Evolutionary conservation across 208 protist species (phyloP).

Genomic region (Wallacemonas sp.): DNA sequence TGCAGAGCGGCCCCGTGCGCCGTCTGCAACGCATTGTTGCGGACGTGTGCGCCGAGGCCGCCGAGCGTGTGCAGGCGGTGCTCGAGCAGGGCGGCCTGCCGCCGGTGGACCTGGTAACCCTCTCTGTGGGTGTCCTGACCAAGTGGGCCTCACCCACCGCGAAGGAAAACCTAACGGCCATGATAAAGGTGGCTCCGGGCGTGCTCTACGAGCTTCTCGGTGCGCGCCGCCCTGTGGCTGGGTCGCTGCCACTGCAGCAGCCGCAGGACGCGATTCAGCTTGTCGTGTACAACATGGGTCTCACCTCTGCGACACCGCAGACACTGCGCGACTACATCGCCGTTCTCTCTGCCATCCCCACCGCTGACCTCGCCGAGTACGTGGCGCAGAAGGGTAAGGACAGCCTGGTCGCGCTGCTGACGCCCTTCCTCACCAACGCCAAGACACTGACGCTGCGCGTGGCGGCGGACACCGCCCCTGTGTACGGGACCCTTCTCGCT

Average conservation of each 20-base stretch:
- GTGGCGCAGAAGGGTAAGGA: constrained; percentile 53
- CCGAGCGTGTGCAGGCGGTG: not conserved
- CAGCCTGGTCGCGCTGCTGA: constrained; percentile 51
- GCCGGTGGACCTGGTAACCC: constrained; percentile 37
- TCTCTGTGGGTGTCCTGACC: constrained; percentile 28
- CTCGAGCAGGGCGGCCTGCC: constrained; percentile 17
- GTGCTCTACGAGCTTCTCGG: constrained; percentile 42
- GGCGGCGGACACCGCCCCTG: constrained; percentile 30
- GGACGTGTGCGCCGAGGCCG: not conserved
- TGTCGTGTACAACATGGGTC: constrained; percentile 70
- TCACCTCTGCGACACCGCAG: constrained; percentile 41
- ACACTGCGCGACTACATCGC: constrained; percentile 56
- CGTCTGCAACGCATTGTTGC: constrained; percentile 40
- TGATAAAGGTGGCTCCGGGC: constrained; percentile 52
- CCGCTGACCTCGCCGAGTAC: constrained; percentile 28
- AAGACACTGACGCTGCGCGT: constrained; percentile 53
- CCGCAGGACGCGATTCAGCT: constrained; percentile 45
- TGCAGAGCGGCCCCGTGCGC: constrained; percentile 31
- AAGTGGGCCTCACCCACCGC: constrained; percentile 25
- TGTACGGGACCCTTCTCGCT: constrained; percentile 26
- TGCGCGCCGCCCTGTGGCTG: constrained; percentile 24
- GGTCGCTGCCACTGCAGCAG: constrained; percentile 36
- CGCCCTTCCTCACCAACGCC: constrained; percentile 71
- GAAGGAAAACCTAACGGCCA: constrained; percentile 47
- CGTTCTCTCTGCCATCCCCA: constrained; percentile 36